Conservation (phyloP, 2,329 filamentous ascomycete species). For the Penicillium sp. region DNA sequence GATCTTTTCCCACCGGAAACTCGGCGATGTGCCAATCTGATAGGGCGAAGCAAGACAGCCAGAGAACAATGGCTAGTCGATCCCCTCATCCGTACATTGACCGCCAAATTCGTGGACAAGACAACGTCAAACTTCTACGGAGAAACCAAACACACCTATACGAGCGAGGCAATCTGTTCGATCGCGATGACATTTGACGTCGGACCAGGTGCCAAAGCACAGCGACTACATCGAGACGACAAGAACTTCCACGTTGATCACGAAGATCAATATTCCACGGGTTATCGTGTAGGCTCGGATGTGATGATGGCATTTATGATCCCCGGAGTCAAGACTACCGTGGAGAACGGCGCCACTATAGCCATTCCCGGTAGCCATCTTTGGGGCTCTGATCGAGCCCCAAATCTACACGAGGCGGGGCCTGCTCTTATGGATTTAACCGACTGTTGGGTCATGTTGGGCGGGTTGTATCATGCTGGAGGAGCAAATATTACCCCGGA, state of each 20-base stretch:
- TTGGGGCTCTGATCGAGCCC: slow-evolving; percentile 42
- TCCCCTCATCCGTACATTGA: slow-evolving; percentile 16
- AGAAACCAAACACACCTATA: slow-evolving; percentile 29
- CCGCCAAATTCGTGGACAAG: slow-evolving; percentile 26
- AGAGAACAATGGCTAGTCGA: neutral
- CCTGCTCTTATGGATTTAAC: slow-evolving; percentile 44
- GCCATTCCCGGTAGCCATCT: slow-evolving; percentile 45
- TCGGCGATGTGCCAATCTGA: neutral
- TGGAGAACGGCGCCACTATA: slow-evolving; percentile 46
- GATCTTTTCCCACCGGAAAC: neutral
- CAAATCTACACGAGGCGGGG: slow-evolving; percentile 41
- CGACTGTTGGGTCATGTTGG: slow-evolving; percentile 44
- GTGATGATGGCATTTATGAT: slow-evolving; percentile 41
- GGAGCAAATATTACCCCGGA: slow-evolving; percentile 38
- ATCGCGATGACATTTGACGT: slow-evolving; percentile 28
- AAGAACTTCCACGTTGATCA: slow-evolving; percentile 19
- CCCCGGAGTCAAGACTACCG: slow-evolving; percentile 44
- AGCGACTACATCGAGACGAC: slow-evolving; percentile 44
- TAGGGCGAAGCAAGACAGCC: neutral
- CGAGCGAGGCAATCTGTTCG: slow-evolving; percentile 26
- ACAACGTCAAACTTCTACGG: slow-evolving; percentile 31
- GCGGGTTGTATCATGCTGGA: slow-evolving; percentile 45
- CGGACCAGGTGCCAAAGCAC: slow-evolving; percentile 43
- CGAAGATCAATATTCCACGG: slow-evolving; percentile 2
- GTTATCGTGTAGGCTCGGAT: slow-evolving; percentile 31